Percentiles rank a stretch among this genome's conserved stretches.
phyloP scores from a whole-genome alignment of 129 eudicot species.

The Pulicaria dysenterica region DNA sequence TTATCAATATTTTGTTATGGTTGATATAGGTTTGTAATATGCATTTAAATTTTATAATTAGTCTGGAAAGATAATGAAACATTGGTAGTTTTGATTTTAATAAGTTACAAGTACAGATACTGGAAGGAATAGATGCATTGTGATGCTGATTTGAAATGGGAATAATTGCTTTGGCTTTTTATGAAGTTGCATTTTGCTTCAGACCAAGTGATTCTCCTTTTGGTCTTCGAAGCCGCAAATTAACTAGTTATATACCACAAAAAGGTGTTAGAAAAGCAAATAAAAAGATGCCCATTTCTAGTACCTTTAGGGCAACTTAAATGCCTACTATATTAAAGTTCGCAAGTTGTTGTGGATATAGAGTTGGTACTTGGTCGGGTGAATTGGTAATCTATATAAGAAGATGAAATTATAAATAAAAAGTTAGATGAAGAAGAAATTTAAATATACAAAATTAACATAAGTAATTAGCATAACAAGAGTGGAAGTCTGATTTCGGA shows the following conservation, averaged over 20 bases:
- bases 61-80: conserved; percentile 15
- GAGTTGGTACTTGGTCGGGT: not conserved
- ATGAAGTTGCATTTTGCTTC: conserved; percentile 22
- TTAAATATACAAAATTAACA: too few species aligned
- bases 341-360: not conserved
- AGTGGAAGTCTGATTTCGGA: too few species aligned
- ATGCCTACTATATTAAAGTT: conserved; percentile 12
- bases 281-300: conserved; percentile 29
- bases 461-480: too few species aligned
- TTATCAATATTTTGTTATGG: too few species aligned
- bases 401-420: not conserved
- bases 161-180: conserved; percentile 36
- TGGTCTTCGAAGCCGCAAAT: conserved; percentile 17
- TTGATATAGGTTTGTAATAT: not conserved
- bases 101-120: not conserved
- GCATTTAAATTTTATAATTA: not conserved
- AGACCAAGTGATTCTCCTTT: conserved; percentile 21
- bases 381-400: conserved; percentile 10
- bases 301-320: not conserved
- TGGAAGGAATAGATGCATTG: not conserved
- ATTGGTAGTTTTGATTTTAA: not conserved
- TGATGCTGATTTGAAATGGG: conserved; percentile 9
- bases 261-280: conserved; percentile 31
- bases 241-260: conserved; percentile 16
- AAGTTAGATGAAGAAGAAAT: conserved; percentile 2